Percentiles rank a stretch among this genome's conserved stretches.
Conservation (phyloP, 2,329 filamentous ascomycete species). For the Hypocrella siamensis region DNA sequence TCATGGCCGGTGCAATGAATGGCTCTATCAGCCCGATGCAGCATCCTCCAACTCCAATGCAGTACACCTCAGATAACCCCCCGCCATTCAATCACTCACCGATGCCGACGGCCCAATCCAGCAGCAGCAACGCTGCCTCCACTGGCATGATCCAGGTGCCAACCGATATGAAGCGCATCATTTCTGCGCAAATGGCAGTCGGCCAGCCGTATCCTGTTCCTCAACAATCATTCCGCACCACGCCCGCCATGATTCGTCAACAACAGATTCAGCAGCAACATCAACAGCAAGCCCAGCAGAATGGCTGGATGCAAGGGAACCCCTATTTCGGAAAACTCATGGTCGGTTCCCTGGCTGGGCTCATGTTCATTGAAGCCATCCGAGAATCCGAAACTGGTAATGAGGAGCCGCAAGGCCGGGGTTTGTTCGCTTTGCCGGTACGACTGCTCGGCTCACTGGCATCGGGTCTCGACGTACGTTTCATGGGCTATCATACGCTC, state of each 20-base stretch:
- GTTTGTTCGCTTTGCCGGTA: constrained; percentile 49
- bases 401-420: constrained; percentile 48
- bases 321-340: constrained; percentile 64
- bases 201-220: constrained; percentile 36
- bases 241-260: constrained; percentile 31
- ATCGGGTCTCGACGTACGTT: constrained; percentile 31
- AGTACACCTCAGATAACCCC: constrained; percentile 26
- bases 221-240: constrained; percentile 28
- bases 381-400: constrained; percentile 48
- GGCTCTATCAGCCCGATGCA: constrained; percentile 39
- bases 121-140: constrained; percentile 22
- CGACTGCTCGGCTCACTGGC: constrained; percentile 36
- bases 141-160: constrained; percentile 51
- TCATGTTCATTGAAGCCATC: constrained; percentile 82
- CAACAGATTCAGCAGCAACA: constrained; percentile 40
- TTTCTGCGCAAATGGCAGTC: constrained; percentile 38
- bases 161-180: constrained; percentile 47
- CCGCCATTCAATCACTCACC: constrained; percentile 30
- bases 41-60: constrained; percentile 36
- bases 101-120: constrained; percentile 21
- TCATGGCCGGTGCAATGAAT: constrained; percentile 60
- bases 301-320: constrained; percentile 35
- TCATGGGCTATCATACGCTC: constrained; percentile 39
- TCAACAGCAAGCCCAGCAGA: constrained; percentile 31
- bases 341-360: constrained; percentile 78